Conservation (phyloP, 2,329 filamentous ascomycete species). For the Aspergillus sp. region DNA sequence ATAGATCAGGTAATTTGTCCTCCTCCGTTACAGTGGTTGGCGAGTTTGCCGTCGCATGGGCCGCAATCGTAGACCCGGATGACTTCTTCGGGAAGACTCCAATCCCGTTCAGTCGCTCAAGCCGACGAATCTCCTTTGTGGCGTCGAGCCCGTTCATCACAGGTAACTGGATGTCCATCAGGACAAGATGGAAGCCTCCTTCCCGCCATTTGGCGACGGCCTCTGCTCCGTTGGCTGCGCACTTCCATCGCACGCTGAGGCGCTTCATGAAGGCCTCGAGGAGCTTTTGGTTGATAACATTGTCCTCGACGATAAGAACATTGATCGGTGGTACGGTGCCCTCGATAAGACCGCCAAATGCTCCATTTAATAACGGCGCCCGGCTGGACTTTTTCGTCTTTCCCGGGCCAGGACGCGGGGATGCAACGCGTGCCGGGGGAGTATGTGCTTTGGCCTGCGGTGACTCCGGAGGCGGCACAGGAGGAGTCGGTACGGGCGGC, state of each 20-base stretch:
- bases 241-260: slow-evolving; percentile 93
- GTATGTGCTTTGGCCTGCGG: slow-evolving; percentile 37
- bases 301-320: slow-evolving; percentile 96
- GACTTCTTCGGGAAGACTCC: slow-evolving; percentile 80
- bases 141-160: slow-evolving; percentile 95
- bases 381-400: slow-evolving; percentile 36
- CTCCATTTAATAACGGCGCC: slow-evolving; percentile 31
- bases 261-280: slow-evolving; percentile 95
- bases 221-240: slow-evolving; percentile 92
- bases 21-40: slow-evolving; percentile 33
- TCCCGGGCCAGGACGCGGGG: slow-evolving; percentile 46
- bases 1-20: slow-evolving; percentile 37
- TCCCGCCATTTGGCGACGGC: slow-evolving; percentile 90
- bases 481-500: slow-evolving; percentile 35
- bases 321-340: slow-evolving; percentile 91
- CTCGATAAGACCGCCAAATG: slow-evolving; percentile 67
- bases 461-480: slow-evolving; percentile 36
- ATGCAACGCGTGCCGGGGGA: slow-evolving; percentile 43
- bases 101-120: slow-evolving; percentile 89
- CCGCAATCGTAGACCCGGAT: slow-evolving; percentile 51
- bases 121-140: slow-evolving; percentile 85
- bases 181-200: slow-evolving; percentile 90
- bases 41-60: slow-evolving; percentile 24
- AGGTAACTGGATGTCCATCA: slow-evolving; percentile 98
- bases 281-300: slow-evolving; percentile 93